Evolutionary conservation across 768 basidiomycete species (phyloP), one percentile per base, ranked within the genome.

Genomic region (Russula compacta): DNA sequence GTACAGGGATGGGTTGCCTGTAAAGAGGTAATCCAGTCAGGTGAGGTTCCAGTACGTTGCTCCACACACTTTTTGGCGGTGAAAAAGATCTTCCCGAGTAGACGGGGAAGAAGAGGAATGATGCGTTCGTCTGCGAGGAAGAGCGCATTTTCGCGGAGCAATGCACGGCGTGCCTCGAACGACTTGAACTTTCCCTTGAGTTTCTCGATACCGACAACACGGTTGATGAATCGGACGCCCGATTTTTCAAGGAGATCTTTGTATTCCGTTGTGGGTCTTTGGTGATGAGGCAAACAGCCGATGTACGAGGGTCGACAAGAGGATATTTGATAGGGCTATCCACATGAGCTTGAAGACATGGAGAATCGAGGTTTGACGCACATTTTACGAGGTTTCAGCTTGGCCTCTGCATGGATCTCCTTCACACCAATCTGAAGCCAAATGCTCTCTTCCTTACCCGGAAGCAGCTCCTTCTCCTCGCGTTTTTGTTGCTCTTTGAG

Each of bases 221-320:
- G 80, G 32, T 83, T 86, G 70, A 99, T 87, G 67, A 98, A 99
- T 67, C 87, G 88, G 77, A 99, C 84, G 53, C 83, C 80, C 48
- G 89, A 77, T 52, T 75, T 74, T 50, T 84, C 85, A 8, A 99
- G 78, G 11, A 97, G 85, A 70, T 95, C 92, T 73, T 99, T 99
- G 80, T 98, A 99, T 71, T 92, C 81, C 95, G 79, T 68, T 98
- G 95, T 1, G 95, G 95, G 71, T 95, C 92, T 75, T 98, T 98
- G 53, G 89, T 89, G 73, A 99, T 87, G 53, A 99, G 78, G 73
- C 95, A 98, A 53, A 99, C 79, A 10, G 87, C 74, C 6, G 83
- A 84, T 14, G 81, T 84, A 53, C 89, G 84, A 12, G 88, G 95
- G 77, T 91, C 94, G 69, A 91, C 83, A 63, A 92, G 74, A 36